These are phyloP conservation scores for Metschnikowia noctiluminum DNA, from an alignment of 805 yeast genomes.

Conservation along the genomic window DNA sequence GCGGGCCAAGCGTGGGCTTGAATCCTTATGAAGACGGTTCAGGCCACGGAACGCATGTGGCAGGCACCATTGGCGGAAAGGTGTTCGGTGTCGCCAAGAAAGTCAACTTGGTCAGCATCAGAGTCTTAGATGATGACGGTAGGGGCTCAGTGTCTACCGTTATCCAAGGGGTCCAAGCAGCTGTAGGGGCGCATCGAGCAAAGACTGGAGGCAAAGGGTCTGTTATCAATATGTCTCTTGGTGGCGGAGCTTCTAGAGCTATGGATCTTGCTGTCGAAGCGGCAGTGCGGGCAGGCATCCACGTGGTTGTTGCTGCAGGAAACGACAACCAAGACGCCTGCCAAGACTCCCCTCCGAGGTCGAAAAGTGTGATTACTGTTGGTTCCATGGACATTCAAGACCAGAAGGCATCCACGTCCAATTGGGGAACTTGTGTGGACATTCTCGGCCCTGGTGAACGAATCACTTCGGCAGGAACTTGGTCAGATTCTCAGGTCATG, in stretches of 20 bases:
- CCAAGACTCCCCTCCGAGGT: conserved; percentile 86
- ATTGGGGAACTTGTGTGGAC: conserved; percentile 94
- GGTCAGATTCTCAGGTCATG: conserved; percentile 22
- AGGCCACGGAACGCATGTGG: conserved; percentile 96
- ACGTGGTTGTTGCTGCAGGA: conserved; percentile 96
- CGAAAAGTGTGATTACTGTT: conserved; percentile 81
- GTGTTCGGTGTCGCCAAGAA: conserved; percentile 82
- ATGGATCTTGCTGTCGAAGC: conserved; percentile 86
- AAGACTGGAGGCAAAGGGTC: conserved; percentile 77
- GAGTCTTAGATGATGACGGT: conserved; percentile 79
- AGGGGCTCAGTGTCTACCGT: conserved; percentile 83
- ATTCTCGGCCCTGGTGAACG: conserved; percentile 96
- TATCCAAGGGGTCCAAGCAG: conserved; percentile 79
- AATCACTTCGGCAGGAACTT: conserved; percentile 51
- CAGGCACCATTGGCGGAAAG: conserved; percentile 87
- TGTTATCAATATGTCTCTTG: conserved; percentile 89
- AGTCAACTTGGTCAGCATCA: conserved; percentile 76
- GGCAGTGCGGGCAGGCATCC: conserved; percentile 83
- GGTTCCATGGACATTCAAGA: conserved; percentile 93
- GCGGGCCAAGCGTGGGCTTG: conserved; percentile 34
- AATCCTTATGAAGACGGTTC: conserved; percentile 56
- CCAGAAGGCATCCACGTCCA: conserved; percentile 90
- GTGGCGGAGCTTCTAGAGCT: conserved; percentile 89
- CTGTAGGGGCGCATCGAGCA: conserved; percentile 66
- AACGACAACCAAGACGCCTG: conserved; percentile 93